Evolutionary conservation across 1,284 basidiomycete species (phyloP).

Genomic region (Agaricales sp.): DNA sequence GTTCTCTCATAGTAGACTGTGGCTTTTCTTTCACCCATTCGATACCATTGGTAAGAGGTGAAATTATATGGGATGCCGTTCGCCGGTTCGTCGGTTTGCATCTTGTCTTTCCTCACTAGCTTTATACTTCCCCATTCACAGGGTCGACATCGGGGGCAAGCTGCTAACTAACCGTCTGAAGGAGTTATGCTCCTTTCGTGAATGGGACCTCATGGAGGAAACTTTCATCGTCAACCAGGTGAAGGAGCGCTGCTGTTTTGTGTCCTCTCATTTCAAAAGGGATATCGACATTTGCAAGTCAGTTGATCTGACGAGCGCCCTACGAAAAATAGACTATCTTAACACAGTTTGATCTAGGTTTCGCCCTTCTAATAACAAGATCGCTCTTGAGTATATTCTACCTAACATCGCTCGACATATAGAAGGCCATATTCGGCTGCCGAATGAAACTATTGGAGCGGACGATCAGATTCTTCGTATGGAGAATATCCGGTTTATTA

Average conservation of each 20-base stretch:
- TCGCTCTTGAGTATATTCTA: constrained; percentile 6
- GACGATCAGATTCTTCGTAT: constrained; percentile 66
- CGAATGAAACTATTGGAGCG: constrained; percentile 56
- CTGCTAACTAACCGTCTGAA: constrained; percentile 92
- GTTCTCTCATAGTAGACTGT: constrained; percentile 76
- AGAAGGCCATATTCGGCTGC: constrained; percentile 29
- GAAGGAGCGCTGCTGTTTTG: constrained; percentile 83
- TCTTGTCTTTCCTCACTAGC: constrained; percentile 13
- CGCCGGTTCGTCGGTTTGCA: constrained; percentile 8
- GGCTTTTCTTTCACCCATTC: constrained; percentile 93
- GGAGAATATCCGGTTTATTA: constrained; percentile 83
- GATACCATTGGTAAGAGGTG: constrained; percentile 73
- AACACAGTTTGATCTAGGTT: too few relatives aligned
- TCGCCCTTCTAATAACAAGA: too few relatives aligned
- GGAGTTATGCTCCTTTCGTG: constrained; percentile 86
- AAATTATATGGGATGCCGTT: constrained; percentile 70
- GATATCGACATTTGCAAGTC: constrained; percentile 79
- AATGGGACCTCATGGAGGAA: constrained; percentile 98
- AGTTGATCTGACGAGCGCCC: constrained; percentile 7
- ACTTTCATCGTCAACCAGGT: constrained; percentile 87
- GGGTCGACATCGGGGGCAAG: constrained; percentile 91
- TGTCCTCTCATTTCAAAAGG: constrained; percentile 60
- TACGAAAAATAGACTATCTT: too few relatives aligned
- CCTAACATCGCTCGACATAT: constrained; percentile 9
- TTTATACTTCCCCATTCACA: constrained; percentile 27